Base-by-base conservation (phyloP, 352 stramenopile genomes). In the Labyrinthula sp. region DNA sequence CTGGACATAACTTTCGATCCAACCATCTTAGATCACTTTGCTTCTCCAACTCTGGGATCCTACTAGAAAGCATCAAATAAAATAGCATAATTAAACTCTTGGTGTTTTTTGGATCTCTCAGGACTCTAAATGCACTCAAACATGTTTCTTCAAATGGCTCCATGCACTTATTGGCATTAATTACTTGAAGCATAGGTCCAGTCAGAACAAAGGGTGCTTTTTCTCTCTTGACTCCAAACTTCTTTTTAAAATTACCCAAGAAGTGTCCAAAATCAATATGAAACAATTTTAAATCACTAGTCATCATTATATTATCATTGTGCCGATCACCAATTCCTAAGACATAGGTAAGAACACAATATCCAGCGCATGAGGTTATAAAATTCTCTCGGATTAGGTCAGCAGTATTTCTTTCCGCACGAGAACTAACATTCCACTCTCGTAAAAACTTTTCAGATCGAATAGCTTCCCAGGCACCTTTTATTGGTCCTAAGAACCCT, bases 181-280 rank as follows among this genome's bases (percentile, higher is more conserved):
- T 76, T 1, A 68, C 71, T 28, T 82, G 48, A 10, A 74, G 64
- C 72, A 91, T 88, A 8, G 72, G 69, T 1, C 70, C 71, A 0
- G 80, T 92, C 38, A 92, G 82, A n/a, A 90, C 68, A 43, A 92
- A 92, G 23, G 73, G 72, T 0, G 75, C 69, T 18, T 71, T 70
- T 54, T 92, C 80, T 3, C 79, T 64, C 52, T 86, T 85, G 29
- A 89, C 68, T 5, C 80, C 80, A 9, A 84, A 46, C 47, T 89
- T 90, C 17, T 62, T 75, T 60, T 92, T 92, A 60, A 89, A 92
- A 36, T 92, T 84, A n/a, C 79, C 79, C 20, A 92, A 57, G 38
- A 92, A 89, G 52, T 92, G 80, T 0, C 82, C 82, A 54, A 93
- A 94, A 41, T 94, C 82, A 38, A 94, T 93, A 69, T 94, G 82